Base-by-base conservation (phyloP, 2,329 filamentous ascomycete genomes). In the Aspergillus chevalieri region DNA sequence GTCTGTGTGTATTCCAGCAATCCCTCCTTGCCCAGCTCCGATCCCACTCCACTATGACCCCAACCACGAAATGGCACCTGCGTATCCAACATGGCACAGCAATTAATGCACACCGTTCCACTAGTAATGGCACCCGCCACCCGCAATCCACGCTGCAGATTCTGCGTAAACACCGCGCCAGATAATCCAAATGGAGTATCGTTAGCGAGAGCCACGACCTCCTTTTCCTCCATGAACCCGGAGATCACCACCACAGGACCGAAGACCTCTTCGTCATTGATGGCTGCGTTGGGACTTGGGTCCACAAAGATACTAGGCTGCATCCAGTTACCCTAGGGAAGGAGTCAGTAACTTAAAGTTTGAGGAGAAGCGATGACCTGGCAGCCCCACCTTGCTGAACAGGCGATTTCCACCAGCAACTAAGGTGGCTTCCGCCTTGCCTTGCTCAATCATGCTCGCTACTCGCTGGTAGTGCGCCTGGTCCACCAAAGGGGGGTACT, bases 161-260 rank as follows among this genome's bases (percentile, higher is more conserved):
- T 30, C 19, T 47, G 30, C 3, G 48, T 47, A 19, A 48, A 50
- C n/a, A 50, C 24, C 8, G 38, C 34, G 2, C 44, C 44, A 22
- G 38, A 22, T 12, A 50, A 19, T 22, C 48, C 48, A 22, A 43
- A 50, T 9, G 30, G 22, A 7, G 78, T 80, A 44, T 78, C 72
- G 50, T 82, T 82, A 1, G 79, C 78, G 6, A 65, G 65, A 50
- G 70, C 60, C 2, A 82, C 73, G 3, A 66, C 79, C 55, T 83
- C 78, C 2, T 81, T 75, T 52, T 82, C 80, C 0, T 71, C 77
- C 12, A 80, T 74, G 54, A 83, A 83, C 49, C n/a, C 70, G 54
- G 78, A 77, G 41, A 83, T 64, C 0, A 78, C 78, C 43, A 75
- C 68, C 5, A 82, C 71, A 1, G 80, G 79, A 1, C 77, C 78